Base-by-base conservation (phyloP, 345 rosid genomes). In the sweet orange (Citrus sinensis) region DNA sequence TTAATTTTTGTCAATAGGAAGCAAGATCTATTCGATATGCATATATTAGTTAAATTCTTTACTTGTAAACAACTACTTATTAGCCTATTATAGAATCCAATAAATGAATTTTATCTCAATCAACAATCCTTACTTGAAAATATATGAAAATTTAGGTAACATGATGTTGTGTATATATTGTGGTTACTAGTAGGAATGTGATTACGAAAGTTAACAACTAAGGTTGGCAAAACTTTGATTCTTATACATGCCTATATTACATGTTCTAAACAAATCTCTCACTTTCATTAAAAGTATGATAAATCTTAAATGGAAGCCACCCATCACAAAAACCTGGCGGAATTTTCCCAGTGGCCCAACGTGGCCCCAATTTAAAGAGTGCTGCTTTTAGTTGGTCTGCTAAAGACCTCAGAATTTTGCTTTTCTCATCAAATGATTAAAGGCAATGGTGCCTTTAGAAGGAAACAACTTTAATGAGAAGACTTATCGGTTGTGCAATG, bases 401-500 rank as follows among this genome's bases (percentile, higher is more conserved):
- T 63, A 32, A 35, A 58, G 14, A 8, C 42, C 79, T 71, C 62
- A 19, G 65, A 66, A 46, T 68, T 39, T 67, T 77, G 25, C 46
- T 74, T 54, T 80, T 71, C 32, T 55, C 72, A 49, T 56, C 73
- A 76, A 60, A 81, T 80, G 79, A 87, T 85, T 82, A 77, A 80
- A 74, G 78, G 82, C 80, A 59, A 61, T 60, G 88, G 75, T 80
- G 84, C 75, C 84, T 85, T 85, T 35, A 40, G 87, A 85, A 82
- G 84, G 87, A 83, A 83, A 85, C 79, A 76, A 85, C 87, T 82
- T 82, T 76, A 73, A 29, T 61, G 71, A 67, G 74, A 81, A 83
- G 82, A 60, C 78, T 71, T 63, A 24, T 40, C 76, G 67, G 77
- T 17, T 73, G 83, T 79, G 80, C 79, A 66, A 64, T 76, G 78